Conservation (phyloP, 805 yeast genomes). For the Hanseniaspora lindneri region DNA sequence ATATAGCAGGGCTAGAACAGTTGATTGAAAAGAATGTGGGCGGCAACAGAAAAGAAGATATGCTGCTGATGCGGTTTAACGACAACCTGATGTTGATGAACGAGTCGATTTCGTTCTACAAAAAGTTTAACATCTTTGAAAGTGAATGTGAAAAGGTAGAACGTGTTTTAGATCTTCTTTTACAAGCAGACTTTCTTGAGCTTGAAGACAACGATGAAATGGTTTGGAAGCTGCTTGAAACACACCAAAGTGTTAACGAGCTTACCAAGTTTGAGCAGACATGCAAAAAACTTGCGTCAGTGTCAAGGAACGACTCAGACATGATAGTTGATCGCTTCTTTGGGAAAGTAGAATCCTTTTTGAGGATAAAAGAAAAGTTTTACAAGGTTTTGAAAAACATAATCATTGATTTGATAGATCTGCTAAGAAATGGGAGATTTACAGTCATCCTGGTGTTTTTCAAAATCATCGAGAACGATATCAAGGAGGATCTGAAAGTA, state of each 20-base stretch:
- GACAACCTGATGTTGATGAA: conserved; percentile 5
- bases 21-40: neutral
- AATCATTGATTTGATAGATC: conserved; percentile 60
- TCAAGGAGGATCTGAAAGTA: conserved; percentile 49
- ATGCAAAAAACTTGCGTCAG: neutral
- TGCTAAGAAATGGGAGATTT: conserved; percentile 54
- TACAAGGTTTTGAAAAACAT: conserved; percentile 52
- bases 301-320: conserved; percentile 1
- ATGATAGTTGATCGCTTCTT: conserved; percentile 5
- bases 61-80: conserved; percentile 5
- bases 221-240: neutral
- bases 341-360: neutral
- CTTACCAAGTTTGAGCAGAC: conserved; percentile 8
- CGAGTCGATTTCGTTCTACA: conserved; percentile 7
- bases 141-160: neutral
- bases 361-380: conserved; percentile 33
- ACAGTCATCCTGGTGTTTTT: conserved; percentile 60
- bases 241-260: neutral
- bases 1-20: neutral
- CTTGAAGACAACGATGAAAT: neutral
- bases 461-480: conserved; percentile 70
- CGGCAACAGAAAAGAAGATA: neutral
- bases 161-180: neutral
- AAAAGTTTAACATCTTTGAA: conserved; percentile 9
- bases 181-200: neutral